Conservation (phyloP, 1,284 basidiomycete genomes). For the Sporisorium sorghi region DNA sequence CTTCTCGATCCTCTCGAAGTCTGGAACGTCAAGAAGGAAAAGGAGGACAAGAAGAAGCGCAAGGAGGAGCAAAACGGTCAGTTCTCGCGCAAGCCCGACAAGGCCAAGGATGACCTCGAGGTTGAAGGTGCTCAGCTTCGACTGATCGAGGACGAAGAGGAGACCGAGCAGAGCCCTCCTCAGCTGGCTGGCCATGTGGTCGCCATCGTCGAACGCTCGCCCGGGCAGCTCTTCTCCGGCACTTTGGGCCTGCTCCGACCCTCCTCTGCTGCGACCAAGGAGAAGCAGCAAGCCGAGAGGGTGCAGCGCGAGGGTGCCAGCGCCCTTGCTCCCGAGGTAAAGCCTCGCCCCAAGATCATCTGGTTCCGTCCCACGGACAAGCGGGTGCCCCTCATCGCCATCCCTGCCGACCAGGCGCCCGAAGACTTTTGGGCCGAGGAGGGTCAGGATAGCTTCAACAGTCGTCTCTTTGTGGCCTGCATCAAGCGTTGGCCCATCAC, state of each 20-base stretch:
- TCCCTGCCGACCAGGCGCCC: conserved; percentile 95
- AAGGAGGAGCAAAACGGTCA: conserved; percentile 97
- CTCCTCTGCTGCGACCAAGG: conserved; percentile 96
- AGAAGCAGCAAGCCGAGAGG: conserved; percentile 98
- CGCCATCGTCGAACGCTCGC: conserved; percentile 97
- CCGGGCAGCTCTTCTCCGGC: conserved; percentile 97
- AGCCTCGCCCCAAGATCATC: conserved; percentile 90
- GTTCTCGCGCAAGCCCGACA: conserved; percentile 87
- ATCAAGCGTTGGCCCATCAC: conserved; percentile 91
- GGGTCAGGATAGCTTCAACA: conserved; percentile 79
- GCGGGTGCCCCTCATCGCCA: conserved; percentile 97
- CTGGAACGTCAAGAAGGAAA: conserved; percentile 99
- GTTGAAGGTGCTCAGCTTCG: conserved; percentile 97
- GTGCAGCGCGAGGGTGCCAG: conserved; percentile 90
- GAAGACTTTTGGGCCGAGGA: conserved; percentile 94
- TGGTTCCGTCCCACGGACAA: conserved; percentile 99
- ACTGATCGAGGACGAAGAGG: conserved; percentile 92
- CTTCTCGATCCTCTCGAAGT: conserved; percentile 85
- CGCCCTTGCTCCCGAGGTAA: conserved; percentile 77
- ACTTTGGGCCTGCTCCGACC: conserved; percentile 94
- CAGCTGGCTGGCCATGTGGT: conserved; percentile 89
- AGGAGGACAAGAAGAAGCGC: conserved; percentile 85
- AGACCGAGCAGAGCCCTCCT: conserved; percentile 78
- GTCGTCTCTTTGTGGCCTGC: conserved; percentile 94
- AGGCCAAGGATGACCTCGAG: conserved; percentile 99